Conservation (phyloP, 2,329 filamentous ascomycete genomes). For the Ophiocordyceps australis region DNA sequence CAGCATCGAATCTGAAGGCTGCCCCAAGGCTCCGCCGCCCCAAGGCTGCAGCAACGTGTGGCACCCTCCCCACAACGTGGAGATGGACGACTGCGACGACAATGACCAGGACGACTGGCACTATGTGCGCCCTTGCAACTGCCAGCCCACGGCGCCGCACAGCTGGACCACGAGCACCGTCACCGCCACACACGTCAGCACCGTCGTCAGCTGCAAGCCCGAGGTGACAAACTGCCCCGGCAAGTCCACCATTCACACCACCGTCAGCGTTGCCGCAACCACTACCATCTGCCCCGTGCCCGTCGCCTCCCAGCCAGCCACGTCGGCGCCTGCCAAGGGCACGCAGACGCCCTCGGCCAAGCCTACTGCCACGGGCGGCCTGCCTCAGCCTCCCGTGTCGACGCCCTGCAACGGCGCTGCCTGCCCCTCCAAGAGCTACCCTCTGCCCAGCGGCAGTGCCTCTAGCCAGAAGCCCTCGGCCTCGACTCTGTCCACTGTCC, state of each 20-base stretch:
- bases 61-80: slow-evolving; percentile 17
- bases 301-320: too few relatives aligned
- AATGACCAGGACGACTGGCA: slow-evolving; percentile 13
- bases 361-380: neutral
- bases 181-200: slow-evolving; percentile 17
- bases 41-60: slow-evolving; percentile 11
- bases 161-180: slow-evolving; percentile 23
- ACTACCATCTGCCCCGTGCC: slow-evolving; percentile 26
- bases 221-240: slow-evolving; percentile 19
- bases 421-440: neutral
- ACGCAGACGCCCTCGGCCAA: neutral
- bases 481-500: neutral
- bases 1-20: slow-evolving; percentile 4
- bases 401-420: too few relatives aligned
- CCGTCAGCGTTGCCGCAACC: slow-evolving; percentile 17
- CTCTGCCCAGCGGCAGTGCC: too few relatives aligned
- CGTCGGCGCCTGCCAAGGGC: slow-evolving; percentile 2
- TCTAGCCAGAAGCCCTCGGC: neutral
- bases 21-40: slow-evolving; percentile 8
- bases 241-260: slow-evolving; percentile 14
- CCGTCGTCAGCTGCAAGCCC: slow-evolving; percentile 19
- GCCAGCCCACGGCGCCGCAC: slow-evolving; percentile 7
- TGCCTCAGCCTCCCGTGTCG: slow-evolving; percentile 1
- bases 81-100: slow-evolving; percentile 17
- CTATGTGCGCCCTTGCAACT: slow-evolving; percentile 14